Base-by-base conservation (phyloP, 1,139 yeast genomes). In the Arxiozyma bovina region DNA sequence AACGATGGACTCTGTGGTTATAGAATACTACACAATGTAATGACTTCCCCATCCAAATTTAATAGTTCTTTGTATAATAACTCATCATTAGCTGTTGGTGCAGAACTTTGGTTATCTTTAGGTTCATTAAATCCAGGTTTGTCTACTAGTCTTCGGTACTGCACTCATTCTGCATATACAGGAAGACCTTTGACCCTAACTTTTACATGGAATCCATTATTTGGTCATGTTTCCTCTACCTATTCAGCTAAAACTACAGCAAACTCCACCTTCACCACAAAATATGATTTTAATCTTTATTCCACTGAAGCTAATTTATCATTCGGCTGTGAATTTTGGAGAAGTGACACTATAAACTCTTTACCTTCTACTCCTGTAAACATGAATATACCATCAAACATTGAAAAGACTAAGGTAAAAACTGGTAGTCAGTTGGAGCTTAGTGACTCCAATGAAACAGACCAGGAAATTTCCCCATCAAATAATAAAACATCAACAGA, bases 181-280 rank as follows among this genome's bases (percentile, higher is more conserved):
- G 95, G 94, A 1, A 86, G 88, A 58, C 99, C 99, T 0, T 70
- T 91, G 58, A 87, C 96, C 0, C 80, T 93, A 80, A 87, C 98
- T 0, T 66, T 93, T 42, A 85, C 96, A 1, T 78, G 87, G 56
- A 93, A 93, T 68, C 99, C 99, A 1, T 75, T 93, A 15, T 76
- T 93, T 68, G 99, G 99, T 3, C 95, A 91, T 61, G 71, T 94
- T 6, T 85, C 96, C 1, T 85, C 96, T 1, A 86, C 96, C 0
- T 93, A 93, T 67, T 82, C 96, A 0, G 89, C 93, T 41, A 83
- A 85, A 63, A 87, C 96, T 0, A 81, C 90, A 7, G 78, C 82
- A 0, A 80, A 83, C 17, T 79, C 95, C 0, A 85, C 96, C 0
- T 84, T 93, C 59, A 83, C 93, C 52, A 87, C 96, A 4, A 78